Base-by-base conservation (phyloP, 2,329 filamentous ascomycete species). In the Helicocarpus griseus region DNA sequence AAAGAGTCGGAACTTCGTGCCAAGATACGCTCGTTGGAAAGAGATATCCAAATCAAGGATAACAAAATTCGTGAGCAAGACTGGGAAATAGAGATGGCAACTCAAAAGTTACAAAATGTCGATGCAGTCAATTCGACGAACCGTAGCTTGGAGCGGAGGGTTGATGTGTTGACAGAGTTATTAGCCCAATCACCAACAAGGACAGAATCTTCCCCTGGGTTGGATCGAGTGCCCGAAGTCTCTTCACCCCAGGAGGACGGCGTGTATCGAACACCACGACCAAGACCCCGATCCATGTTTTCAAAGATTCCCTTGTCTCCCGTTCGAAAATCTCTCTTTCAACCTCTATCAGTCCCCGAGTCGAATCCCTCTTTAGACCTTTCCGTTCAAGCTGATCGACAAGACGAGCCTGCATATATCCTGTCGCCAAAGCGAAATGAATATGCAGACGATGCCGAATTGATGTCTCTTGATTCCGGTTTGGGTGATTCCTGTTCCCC, bases 151-250 rank as follows among this genome's bases (percentile, higher is more conserved):
- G 65, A 63, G 45, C 61, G 61, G 47, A 58, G 66, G 36, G 63
- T 68, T 26, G 65, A 69, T 55, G 65, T 68, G 14, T 57, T 69
- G 54, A 66, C 66, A 3, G 61, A 63, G 28, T 56, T 69, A 11
- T 63, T 69, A 21, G 66, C 64, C n/a, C 60, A 67, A 45, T 67
- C 66, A 3, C 65, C 65, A 19, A 58, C 59, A 33, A 52, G 44
- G 29, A 31, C 39, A 43, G 56, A 56, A 17, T 29, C 43, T 4
- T 29, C 31, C 1, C 8, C 48, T n/a, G 49, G 26, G 8, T 28
- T 44, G 24, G 46, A 49, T 28, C 35, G 50, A 9, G 21, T 31
- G 11, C 29, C 14, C 17, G 48, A 50, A 17, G 9, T 21, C 6
- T 36, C 44, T 17, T 49, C 53, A 9, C 56, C 60, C 2, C 53